These are phyloP conservation scores for Colletotrichum endophyticum DNA, from an alignment of 2,329 filamentous ascomycete genomes.

Conservation along the genomic window DNA sequence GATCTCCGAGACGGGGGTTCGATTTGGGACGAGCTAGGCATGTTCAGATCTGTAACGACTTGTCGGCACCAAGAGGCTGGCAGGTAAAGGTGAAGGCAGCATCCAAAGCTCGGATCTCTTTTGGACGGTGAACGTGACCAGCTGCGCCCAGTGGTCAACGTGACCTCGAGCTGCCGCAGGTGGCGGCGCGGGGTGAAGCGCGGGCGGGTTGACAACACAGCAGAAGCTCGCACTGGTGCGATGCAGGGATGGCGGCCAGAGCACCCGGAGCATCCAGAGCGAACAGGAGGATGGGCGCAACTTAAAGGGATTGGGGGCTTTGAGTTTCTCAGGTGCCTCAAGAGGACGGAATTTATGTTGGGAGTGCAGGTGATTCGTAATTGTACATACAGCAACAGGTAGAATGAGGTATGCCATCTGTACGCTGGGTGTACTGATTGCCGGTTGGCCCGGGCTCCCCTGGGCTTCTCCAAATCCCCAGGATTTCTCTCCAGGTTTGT, in stretches of 20 bases:
- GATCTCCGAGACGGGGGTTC: neutral
- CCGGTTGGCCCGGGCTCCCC: neutral
- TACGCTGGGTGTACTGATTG: neutral
- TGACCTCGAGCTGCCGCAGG: constrained; percentile 5
- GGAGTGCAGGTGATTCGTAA: neutral
- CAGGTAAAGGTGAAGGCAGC: neutral
- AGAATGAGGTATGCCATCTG: neutral
- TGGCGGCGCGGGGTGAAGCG: neutral
- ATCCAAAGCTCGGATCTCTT: neutral
- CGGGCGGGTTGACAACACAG: neutral
- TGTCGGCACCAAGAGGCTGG: neutral
- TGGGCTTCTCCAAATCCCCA: neutral
- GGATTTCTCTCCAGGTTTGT: neutral
- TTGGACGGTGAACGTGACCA: constrained; percentile 10
- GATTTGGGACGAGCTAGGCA: neutral
- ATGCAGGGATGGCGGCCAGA: constrained; percentile 5
- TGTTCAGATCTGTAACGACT: neutral
- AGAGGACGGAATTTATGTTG: neutral
- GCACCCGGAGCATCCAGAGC: neutral
- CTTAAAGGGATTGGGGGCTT: neutral
- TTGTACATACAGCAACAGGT: neutral
- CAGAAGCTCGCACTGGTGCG: neutral
- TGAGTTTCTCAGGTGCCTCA: neutral
- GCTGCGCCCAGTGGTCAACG: constrained; percentile 6
- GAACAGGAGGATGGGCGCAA: neutral